Evolutionary conservation across 805 yeast species (phyloP), one percentile per base, ranked within the genome.

Genomic region (Suhomyces canberraensis): DNA sequence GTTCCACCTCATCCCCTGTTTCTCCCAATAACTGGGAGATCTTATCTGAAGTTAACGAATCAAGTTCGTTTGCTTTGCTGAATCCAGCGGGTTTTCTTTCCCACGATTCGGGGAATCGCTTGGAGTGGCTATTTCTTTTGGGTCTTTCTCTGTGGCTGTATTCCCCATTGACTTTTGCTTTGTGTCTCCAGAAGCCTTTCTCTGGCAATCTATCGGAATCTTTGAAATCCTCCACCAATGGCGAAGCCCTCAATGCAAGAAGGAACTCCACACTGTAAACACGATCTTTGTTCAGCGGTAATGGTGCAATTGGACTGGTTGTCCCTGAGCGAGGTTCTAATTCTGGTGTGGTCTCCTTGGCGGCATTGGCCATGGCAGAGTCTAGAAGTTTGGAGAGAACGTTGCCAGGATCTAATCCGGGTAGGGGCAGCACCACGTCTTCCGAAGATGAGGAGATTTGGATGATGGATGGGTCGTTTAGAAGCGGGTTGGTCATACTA

Each of bases 151-250:
- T n/a, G 15, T 16, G n/a, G 27, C 16, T 8, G n/a, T 22, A 28
- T 9, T 20, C 16, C n/a, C 13, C 17, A 8, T 15, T 25, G n/a
- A 21, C 22, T 35, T 46, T 35, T 29, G 47, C 43, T 43, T 60
- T 62, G 36, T 66, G 50, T 41, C 75, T 65, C 75, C 79, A 78
- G 46, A 77, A 78, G 13, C 66, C 59, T 36, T 54, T 59, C 25
- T 63, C 72, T 3, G 82, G 81, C 43, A 76, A 59, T 19, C 54
- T 19, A 5, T 18, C 25, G 5, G 55, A 35, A 35, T 52, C 52
- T 40, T 52, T 49, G 40, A 61, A 58, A 33, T 54, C 50, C 11
- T 52, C 51, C 22, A 66, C 58, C 8, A 61, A 41, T 11, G 75
- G 71, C 16, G 67, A 60, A 3, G 57, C 48, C 35, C 60, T 56